Evolutionary conservation across 2,329 filamentous ascomycete genomes (phyloP).

Genomic region (Zopfia rhizophila): DNA sequence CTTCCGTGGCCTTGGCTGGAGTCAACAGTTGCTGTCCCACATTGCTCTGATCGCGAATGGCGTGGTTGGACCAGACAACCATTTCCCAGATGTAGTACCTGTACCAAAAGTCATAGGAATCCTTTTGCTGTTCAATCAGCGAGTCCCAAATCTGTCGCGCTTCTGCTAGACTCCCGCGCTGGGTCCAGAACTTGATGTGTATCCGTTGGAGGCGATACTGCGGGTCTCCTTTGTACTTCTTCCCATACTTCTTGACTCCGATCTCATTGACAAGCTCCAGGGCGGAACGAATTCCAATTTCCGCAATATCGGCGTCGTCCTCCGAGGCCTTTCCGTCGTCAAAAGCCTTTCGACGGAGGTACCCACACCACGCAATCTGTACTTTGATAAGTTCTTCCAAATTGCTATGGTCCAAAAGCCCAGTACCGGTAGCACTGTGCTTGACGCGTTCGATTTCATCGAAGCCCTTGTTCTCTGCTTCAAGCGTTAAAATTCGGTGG

Average conservation of each 20-base stretch:
- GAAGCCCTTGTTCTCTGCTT: constrained; percentile 80
- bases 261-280: constrained; percentile 84
- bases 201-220: constrained; percentile 90
- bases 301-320: constrained; percentile 82
- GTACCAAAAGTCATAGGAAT: constrained; percentile 93
- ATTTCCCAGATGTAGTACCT: constrained; percentile 94
- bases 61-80: constrained; percentile 71
- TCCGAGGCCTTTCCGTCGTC: constrained; percentile 76
- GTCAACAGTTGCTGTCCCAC: constrained; percentile 62
- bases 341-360: constrained; percentile 87
- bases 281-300: constrained; percentile 86
- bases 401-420: constrained; percentile 84
- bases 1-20: constrained; percentile 77
- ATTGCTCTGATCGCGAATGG: constrained; percentile 61
- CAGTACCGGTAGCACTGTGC: constrained; percentile 87
- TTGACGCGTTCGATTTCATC: constrained; percentile 89
- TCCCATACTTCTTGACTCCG: constrained; percentile 79
- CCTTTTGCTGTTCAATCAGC: constrained; percentile 73
- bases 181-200: constrained; percentile 88
- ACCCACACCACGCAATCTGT: constrained; percentile 94
- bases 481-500: constrained; percentile 84
- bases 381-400: constrained; percentile 91
- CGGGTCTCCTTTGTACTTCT: constrained; percentile 85
- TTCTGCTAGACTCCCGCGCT: constrained; percentile 79
- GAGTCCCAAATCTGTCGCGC: constrained; percentile 82